Conservation (phyloP, 257 asterid species). For the Fraxinus americana region DNA sequence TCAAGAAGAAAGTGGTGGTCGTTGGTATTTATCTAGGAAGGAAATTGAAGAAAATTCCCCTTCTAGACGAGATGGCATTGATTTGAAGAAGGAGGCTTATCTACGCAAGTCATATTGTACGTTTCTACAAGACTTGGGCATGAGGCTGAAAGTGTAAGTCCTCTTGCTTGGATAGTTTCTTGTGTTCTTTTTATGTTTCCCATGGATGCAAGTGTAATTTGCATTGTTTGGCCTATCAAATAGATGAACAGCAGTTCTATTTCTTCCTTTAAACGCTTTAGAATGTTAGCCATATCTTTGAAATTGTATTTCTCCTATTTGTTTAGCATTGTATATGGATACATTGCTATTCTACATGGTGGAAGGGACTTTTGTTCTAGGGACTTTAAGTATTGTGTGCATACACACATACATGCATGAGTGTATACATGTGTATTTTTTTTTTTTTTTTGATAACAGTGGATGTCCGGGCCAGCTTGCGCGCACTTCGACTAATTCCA, state of each 20-base stretch:
- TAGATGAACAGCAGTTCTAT: neutral
- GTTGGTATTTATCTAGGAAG: conserved; percentile 79
- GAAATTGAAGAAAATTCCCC: conserved; percentile 94
- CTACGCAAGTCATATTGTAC: conserved; percentile 83
- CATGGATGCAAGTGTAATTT: neutral
- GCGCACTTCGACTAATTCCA: too few species aligned
- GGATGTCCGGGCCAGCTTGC: too few species aligned
- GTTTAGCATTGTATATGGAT: neutral
- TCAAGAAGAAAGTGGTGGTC: conserved; percentile 65
- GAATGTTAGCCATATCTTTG: neutral
- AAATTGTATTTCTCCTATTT: neutral
- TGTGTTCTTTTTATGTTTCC: neutral
- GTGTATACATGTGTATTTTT: neutral
- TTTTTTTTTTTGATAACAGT: too few species aligned
- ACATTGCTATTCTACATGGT: neutral
- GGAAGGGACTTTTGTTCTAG: neutral
- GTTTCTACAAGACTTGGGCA: conserved; percentile 85
- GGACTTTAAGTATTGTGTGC: neutral
- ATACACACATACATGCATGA: neutral
- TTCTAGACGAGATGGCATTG: conserved; percentile 77
- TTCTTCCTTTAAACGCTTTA: neutral
- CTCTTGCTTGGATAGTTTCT: neutral
- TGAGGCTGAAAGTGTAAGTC: conserved; percentile 50
- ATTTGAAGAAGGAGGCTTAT: conserved; percentile 82
- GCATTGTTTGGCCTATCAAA: neutral